Evolutionary conservation across 192 early-diverging fungal species (phyloP), one percentile per base, ranked within the genome.

Genomic region (Linnemannia elongata): DNA sequence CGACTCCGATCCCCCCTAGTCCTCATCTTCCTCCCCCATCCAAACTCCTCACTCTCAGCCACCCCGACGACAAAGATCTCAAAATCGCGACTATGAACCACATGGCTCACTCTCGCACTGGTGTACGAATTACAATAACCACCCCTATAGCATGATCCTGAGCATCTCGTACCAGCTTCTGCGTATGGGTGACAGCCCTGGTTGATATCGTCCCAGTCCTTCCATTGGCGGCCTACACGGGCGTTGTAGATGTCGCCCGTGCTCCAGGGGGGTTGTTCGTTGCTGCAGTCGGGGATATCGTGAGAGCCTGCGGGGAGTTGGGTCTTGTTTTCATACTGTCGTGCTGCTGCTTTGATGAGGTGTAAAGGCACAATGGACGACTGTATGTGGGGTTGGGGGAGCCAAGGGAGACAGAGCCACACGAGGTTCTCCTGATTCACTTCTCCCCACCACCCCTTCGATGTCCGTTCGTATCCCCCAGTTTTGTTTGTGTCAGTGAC

Each of bases 371-470:
- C 60, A 15, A 3, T 33, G 13, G 60, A 66, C 12, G 60, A 30
- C 27, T 66, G 1, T 8, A 33, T 0, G 15, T 33, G 9, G 10
- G n/a, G 30, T 12, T 15, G 9, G 3, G 60, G 13, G 15, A 24
- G 1, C 60, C 60, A 66, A 66, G 60, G 60, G 60, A 66, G 60
- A 66, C 60, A 66, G 30, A 66, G 60, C 60, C 60, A 66, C 13
- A 66, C 30, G 27, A 66, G 60, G 17, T 35, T 30, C 3, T 33
- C 60, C 30, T 66, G 30, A 4, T 30, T 66, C 60, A 33, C 60
- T 12, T 66, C 30, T 1, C 27, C 27, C 60, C 60, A 33, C 60
- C 60, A 66, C 0, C 60, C 30, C 60, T 33, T 66, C 27, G 60
- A 33, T 15, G 60, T 4, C 60, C 55, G 55, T 30, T 33, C n/a